Evolutionary conservation across 2,329 filamentous ascomycete species (phyloP), one percentile per base, ranked within the genome.

Genomic region (Calycina herbarum): DNA sequence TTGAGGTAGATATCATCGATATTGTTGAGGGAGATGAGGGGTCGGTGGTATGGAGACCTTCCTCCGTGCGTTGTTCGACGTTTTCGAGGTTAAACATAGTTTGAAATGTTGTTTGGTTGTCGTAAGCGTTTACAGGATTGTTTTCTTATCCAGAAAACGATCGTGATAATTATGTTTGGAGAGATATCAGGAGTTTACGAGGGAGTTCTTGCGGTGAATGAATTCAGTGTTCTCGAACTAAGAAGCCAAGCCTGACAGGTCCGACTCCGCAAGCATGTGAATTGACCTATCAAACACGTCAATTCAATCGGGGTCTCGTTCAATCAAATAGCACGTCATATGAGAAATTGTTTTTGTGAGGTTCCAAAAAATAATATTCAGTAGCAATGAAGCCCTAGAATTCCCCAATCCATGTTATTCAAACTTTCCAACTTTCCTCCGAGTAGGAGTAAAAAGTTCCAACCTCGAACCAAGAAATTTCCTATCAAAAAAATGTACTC

Each of bases 281-380:
- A 17, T 40, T 40, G 38, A 11, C 38, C 38, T 40, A 40, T 40
- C 38, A 40, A 13, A 40, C 13, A 40, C 35, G 3, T 17, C 1
- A 40, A 40, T 40, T 40, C 38, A 40, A 40, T 33, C 31, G 5
- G 31, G 31, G 3, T 5, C 31, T 8, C 20, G 27, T 29, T 29
- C 27, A 29, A 29, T 3, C 2, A 29, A 11, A 11, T 27, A 33
- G 51, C 38, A 33, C 42, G 42, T 24, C 17, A 48, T 6, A 48
- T 20, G 15, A 10, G n/a, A 24, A 20, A 20, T 11, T 1, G 17
- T 45, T 20, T 8, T 48, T 48, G 42, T 40, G 57, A 40, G 57
- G 58, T 48, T 24, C n/a, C n/a, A 59, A 59, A 59, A 59, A 59
- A 29, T 59, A 29, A 45, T 59, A 59, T 59, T 59, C 38, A 35